phyloP scores from a whole-genome alignment of 2,329 filamentous ascomycete species.

The Dactylella cylindrospora region DNA sequence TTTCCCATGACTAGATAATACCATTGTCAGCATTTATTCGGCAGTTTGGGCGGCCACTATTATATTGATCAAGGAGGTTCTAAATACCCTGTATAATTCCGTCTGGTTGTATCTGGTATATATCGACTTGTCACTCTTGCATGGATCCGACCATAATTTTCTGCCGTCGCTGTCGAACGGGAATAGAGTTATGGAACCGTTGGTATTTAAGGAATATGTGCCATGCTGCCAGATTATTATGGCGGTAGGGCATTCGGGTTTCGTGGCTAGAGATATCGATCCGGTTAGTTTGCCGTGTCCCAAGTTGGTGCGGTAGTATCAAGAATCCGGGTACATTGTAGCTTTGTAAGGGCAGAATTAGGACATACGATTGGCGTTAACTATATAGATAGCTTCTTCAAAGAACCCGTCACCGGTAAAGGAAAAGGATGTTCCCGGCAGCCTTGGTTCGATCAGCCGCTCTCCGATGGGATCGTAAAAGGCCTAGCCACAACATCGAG shows the following conservation, averaged over 20 bases:
- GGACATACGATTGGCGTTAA: conserved; percentile 66
- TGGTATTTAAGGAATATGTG: conserved; percentile 59
- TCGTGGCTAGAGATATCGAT: conserved; percentile 55
- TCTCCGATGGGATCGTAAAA: conserved; percentile 71
- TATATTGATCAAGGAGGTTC: background rate
- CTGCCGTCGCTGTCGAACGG: conserved; percentile 68
- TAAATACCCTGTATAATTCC: conserved; percentile 62
- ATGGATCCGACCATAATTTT: conserved; percentile 67
- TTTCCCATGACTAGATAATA: conserved; percentile 51
- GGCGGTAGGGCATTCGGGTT: conserved; percentile 64
- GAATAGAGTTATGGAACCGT: conserved; percentile 62
- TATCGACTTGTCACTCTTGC: conserved; percentile 58
- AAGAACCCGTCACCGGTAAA: conserved; percentile 69
- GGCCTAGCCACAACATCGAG: conserved; percentile 55
- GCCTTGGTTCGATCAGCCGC: conserved; percentile 64
- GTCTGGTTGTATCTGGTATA: conserved; percentile 69
- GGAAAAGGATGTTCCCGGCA: conserved; percentile 72
- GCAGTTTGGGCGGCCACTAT: too few species aligned
- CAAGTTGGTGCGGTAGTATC: background rate
- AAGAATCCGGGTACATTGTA: background rate
- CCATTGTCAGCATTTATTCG: background rate
- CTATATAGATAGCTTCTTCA: conserved; percentile 70
- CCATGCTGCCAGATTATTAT: conserved; percentile 76
- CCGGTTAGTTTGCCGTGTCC: conserved; percentile 27
- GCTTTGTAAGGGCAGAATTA: background rate